phyloP scores from a whole-genome alignment of 2,329 filamentous ascomycete species.

The Meredithiella fracta region DNA sequence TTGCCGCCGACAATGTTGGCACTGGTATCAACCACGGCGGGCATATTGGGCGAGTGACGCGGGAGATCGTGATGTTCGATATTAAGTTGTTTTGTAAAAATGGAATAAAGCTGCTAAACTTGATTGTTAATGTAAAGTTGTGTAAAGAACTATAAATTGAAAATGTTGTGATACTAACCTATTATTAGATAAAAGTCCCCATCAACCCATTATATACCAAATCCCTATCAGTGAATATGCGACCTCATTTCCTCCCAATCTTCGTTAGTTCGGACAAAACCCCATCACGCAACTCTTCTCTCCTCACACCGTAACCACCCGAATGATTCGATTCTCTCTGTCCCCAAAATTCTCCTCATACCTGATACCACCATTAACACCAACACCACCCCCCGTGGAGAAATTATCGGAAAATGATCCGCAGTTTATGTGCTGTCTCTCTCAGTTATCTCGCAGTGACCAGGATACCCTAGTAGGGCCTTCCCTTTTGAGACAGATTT shows the following conservation, averaged over 20 bases:
- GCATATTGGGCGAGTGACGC: slow-evolving; percentile 11
- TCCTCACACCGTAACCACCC: not conserved
- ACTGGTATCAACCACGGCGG: not conserved
- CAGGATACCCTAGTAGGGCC: not conserved
- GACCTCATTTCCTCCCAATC: too few species aligned
- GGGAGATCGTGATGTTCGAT: too few species aligned
- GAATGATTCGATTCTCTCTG: not conserved
- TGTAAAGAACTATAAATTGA: too few species aligned
- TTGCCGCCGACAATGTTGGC: slow-evolving; percentile 10
- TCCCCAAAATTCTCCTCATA: not conserved
- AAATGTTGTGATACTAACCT: too few species aligned
- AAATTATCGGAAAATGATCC: slow-evolving; percentile 1
- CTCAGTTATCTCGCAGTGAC: not conserved
- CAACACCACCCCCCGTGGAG: not conserved
- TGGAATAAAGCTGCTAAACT: too few species aligned
- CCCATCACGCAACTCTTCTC: not conserved
- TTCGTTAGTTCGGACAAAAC: not conserved
- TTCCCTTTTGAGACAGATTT: not conserved
- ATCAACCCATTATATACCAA: too few species aligned
- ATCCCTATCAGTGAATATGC: too few species aligned
- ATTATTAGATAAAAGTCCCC: too few species aligned
- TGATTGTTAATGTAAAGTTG: too few species aligned
- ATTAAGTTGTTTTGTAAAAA: too few species aligned
- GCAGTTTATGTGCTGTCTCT: not conserved
- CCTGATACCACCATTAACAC: not conserved